These are phyloP conservation scores for Beauveria medogensis DNA, from an alignment of 2,329 filamentous ascomycete genomes.

Conservation along the genomic window DNA sequence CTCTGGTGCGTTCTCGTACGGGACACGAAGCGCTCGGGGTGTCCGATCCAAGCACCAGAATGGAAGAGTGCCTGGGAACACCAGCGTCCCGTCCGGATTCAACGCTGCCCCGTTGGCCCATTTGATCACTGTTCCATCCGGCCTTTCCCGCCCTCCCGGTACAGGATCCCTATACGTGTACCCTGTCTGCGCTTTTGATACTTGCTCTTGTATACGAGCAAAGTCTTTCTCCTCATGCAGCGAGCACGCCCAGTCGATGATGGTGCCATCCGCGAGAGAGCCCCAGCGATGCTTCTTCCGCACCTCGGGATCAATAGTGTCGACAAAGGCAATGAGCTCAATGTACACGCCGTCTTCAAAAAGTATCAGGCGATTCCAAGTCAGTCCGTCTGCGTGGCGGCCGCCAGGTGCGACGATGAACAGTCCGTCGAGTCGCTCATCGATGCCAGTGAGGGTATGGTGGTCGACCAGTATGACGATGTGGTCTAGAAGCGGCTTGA, in stretches of 20 bases:
- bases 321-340: conserved; percentile 56
- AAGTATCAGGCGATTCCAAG: conserved; percentile 54
- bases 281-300: conserved; percentile 52
- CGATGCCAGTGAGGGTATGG: conserved; percentile 36
- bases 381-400: conserved; percentile 50
- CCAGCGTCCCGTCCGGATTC: conserved; percentile 15
- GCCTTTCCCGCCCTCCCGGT: conserved; percentile 43
- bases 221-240: conserved; percentile 29
- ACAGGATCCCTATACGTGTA: conserved; percentile 40
- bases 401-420: conserved; percentile 56
- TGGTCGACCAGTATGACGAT: conserved; percentile 55
- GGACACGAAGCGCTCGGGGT: conserved; percentile 45
- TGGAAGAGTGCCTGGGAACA: conserved; percentile 43
- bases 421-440: conserved; percentile 40
- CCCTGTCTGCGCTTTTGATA: conserved; percentile 23
- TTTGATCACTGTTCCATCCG: conserved; percentile 47
- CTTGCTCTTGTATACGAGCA: conserved; percentile 26
- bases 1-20: conserved; percentile 23
- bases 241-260: conserved; percentile 56
- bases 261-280: conserved; percentile 34
- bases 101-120: conserved; percentile 49
- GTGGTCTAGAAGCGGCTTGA: conserved; percentile 43
- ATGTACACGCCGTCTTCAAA: conserved; percentile 58
- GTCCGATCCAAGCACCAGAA: conserved; percentile 63
- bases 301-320: conserved; percentile 30